Evolutionary conservation across 768 basidiomycete genomes (phyloP), one percentile per base, ranked within the genome.

Genomic region (Rhodotorula babjevae): DNA sequence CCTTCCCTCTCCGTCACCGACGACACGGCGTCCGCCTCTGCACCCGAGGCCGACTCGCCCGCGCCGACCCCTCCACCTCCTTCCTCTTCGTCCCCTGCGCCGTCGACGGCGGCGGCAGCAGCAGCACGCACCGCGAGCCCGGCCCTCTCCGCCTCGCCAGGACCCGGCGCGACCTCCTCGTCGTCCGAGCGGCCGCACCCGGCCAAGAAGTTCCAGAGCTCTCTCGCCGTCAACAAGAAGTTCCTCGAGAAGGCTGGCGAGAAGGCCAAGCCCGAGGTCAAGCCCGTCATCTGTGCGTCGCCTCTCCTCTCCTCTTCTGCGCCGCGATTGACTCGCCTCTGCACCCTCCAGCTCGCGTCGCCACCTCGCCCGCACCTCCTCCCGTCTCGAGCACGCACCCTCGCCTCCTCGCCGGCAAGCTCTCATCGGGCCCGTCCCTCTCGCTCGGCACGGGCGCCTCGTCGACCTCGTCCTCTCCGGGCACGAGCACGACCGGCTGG

Each of bases 191-290:
- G 42, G 65, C 79, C 36, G 64, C 80, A 9, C 60, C 80, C 3
- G 75, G 79, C n/a, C 33, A 80, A 81, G 70, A 98, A 97, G 84
- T 88, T 89, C 79, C 94, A 93, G 82, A 91, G 84, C 79, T 87
- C 92, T 42, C 87, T 92, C 73, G 93, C 92, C 80, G 92, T 97
- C 81, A 95, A 92, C 84, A 95, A 93, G 87, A 92, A 91, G 82
- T 98, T 97, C 81, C 84, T 97, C 56, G 90, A 93, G 84, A 95
- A 94, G 85, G 90, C 89, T 67, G 87, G 87, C 12, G 81, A 88
- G 56, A 83, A 87, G 55, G 77, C 76, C 23, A 77, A 79, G 31
- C 74, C 59, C 1, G 68, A 76, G n/a, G 49, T 59, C 11, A 73
- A 72, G 56, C 65, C 61, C 2, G 56, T 56, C 0, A 44, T 59